A percentile compares a stretch with the other conserved stretches of the same genome.
These are phyloP conservation scores for Zychaea mexicana DNA, from an alignment of 371 early-diverging fungal genomes.

Conservation along the genomic window DNA sequence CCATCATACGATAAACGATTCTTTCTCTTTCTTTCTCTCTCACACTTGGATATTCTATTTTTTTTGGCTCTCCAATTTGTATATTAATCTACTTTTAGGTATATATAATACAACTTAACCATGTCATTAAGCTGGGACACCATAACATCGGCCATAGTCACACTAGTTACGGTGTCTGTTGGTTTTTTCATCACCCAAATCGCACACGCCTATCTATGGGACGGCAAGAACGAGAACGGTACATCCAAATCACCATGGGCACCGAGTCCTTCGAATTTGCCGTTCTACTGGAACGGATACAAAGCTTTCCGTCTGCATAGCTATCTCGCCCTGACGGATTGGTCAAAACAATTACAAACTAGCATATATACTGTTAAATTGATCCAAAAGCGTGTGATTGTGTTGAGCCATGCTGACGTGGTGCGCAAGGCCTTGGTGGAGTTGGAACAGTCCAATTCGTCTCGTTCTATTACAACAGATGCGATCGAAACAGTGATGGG, in stretches of 20 bases:
- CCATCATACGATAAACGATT: no score
- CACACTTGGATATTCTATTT: not conserved
- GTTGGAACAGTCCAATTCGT: conserved; percentile 40
- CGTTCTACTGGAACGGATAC: conserved; percentile 30
- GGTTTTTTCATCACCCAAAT: conserved; percentile 8
- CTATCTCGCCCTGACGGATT: conserved; percentile 32
- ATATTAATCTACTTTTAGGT: no score
- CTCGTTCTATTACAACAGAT: conserved; percentile 8
- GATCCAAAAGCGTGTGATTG: conserved; percentile 35
- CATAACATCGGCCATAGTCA: not conserved
- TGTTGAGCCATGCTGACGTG: conserved; percentile 29
- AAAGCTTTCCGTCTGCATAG: conserved; percentile 13
- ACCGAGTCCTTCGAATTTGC: conserved; percentile 25
- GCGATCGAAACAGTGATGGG: conserved; percentile 37
- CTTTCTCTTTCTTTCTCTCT: not conserved
- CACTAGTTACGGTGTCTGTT: not conserved
- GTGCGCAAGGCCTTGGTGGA: conserved; percentile 36
- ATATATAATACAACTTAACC: no score
- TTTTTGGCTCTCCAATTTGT: no score
- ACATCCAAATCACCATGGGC: conserved; percentile 39
- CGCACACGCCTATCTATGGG: conserved; percentile 25
- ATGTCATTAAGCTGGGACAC: no score
- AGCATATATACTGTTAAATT: conserved; percentile 35
- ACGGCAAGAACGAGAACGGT: conserved; percentile 36
- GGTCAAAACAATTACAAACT: conserved; percentile 29